Evolutionary conservation across 495 filamentous ascomycete genomes (phyloP), one percentile per base, ranked within the genome.

Genomic region (Penicillium diatomitis): DNA sequence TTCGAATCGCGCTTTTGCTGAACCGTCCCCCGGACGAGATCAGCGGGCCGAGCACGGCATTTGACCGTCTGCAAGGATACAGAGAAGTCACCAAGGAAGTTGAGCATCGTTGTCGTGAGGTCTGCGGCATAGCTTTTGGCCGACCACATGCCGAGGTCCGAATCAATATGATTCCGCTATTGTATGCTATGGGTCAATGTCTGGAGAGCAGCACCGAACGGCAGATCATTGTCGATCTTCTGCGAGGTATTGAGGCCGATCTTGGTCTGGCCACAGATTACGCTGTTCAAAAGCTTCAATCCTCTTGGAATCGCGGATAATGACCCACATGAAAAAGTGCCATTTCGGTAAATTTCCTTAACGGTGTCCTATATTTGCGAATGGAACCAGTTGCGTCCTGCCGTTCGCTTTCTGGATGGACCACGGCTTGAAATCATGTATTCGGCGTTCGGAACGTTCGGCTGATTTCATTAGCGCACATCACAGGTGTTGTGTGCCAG

Each of bases 31-130:
- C 60, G 7, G 67, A 73, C 40, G 56, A 53, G 2, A 47, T 68
- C 36, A 63, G 58, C 9, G 66, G 58, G 0, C 69, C 64, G 0
- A 69, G 63, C 33, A 70, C 64, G 4, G 66, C 69, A 0, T 72
- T 69, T 43, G 67, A 72, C 46, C 66, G 69, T 4, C 50, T 73
- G 3, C 66, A 69, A 33, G 60, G 62, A 2, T 71, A 72, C 31
- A 55, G 70, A 6, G 69, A 72, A 42, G 51, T 73, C 10, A 71
- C 68, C 3, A 72, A 72, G 33, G 67, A 73, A 43, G 68, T 70
- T 6, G 70, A 73, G 38, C 65, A 63, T 42, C 68, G 70, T 8
- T 55, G 60, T 46, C 60, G 63, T 3, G 67, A 72, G 41, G 58
- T 72, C 8, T 63, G 60, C 36, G 69, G 70, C 1, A 67, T 71